Conservation (phyloP, 495 filamentous ascomycete species). For the Hypoxylon trugodes region DNA sequence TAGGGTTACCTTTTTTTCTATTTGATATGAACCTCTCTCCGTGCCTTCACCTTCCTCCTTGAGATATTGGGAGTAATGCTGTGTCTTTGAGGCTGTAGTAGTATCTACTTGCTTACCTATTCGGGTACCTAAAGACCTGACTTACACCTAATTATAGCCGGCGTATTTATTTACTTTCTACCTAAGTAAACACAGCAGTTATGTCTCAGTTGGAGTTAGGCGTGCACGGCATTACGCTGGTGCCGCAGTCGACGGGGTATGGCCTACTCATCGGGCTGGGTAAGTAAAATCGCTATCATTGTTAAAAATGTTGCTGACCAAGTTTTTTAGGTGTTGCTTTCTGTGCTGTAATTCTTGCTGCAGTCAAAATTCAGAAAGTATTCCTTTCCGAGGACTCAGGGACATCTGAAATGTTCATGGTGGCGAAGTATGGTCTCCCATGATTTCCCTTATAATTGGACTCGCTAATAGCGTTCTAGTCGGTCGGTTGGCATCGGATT, state of each 20-base stretch:
- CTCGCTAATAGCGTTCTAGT: no score
- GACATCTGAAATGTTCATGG: conserved; percentile 89
- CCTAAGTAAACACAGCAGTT: background rate
- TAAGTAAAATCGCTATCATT: no score
- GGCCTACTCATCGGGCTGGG: conserved; percentile 73
- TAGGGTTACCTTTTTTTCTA: background rate
- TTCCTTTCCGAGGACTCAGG: conserved; percentile 77
- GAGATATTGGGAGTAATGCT: background rate
- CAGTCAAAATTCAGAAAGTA: conserved; percentile 76
- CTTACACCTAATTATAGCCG: no score
- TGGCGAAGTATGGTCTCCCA: no score
- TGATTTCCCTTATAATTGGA: no score
- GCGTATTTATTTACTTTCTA: no score
- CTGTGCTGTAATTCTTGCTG: conserved; percentile 61
- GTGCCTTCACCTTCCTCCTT: conserved; percentile 5
- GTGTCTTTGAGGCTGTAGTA: background rate
- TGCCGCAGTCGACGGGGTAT: conserved; percentile 68
- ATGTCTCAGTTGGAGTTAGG: conserved; percentile 32
- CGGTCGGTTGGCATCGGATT: conserved; percentile 84
- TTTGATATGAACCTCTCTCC: background rate
- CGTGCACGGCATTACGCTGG: conserved; percentile 31
- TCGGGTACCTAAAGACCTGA: background rate
- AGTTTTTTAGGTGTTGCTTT: conserved; percentile 74
- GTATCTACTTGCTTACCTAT: background rate
- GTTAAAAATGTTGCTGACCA: no score